Percentiles rank a stretch among this genome's conserved stretches.
Conservation (phyloP, 176 grass and related monocot species). For the Hordeum marinum region DNA sequence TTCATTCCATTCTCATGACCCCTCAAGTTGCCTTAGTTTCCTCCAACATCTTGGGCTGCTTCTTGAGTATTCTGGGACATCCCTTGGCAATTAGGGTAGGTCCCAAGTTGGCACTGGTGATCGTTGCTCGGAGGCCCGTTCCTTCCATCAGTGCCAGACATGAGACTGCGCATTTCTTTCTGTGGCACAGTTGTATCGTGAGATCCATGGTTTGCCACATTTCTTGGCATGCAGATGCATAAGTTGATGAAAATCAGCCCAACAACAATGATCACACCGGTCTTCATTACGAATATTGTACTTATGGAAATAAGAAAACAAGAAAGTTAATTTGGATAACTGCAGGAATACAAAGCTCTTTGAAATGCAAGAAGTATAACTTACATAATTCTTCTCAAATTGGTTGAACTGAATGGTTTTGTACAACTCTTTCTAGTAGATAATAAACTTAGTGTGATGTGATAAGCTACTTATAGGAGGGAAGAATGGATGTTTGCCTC, state of each 20-base stretch:
- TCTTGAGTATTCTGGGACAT: background rate
- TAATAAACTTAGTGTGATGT: background rate
- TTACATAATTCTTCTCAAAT: background rate
- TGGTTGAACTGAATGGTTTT: background rate
- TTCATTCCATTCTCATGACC: background rate
- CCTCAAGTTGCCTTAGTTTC: background rate
- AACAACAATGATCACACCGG: background rate
- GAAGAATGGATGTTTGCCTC: constrained; percentile 2
- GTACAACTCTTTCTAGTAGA: background rate
- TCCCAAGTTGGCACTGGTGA: constrained; percentile 36
- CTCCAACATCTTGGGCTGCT: background rate
- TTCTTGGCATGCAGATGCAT: constrained; percentile 1
- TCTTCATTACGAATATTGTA: constrained; percentile 1
- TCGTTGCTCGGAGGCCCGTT: constrained; percentile 36
- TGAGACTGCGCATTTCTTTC: constrained; percentile 8
- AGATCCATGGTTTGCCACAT: background rate
- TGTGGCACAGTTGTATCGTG: background rate
- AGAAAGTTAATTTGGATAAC: background rate
- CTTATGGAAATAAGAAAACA: background rate
- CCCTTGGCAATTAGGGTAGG: constrained; percentile 35
- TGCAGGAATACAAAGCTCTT: background rate
- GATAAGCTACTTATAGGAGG: constrained; percentile 29
- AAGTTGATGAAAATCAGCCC: background rate
- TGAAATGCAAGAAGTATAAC: background rate
- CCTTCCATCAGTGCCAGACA: constrained; percentile 21